These are phyloP conservation scores for Phytophthora constricta DNA, from an alignment of 352 stramenopile genomes.

Conservation along the genomic window DNA sequence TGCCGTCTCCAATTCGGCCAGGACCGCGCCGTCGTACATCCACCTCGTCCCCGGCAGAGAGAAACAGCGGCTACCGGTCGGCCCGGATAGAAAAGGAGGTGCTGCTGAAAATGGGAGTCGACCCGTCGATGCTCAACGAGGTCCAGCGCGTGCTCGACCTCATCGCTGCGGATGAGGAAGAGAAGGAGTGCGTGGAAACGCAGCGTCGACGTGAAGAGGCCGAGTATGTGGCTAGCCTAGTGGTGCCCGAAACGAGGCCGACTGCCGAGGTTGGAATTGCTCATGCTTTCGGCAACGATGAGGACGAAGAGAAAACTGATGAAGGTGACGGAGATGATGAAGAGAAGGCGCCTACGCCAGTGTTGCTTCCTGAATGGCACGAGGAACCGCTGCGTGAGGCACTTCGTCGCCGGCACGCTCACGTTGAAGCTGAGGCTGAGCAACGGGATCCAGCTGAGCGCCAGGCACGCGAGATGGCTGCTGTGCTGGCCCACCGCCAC, in stretches of 20 bases:
- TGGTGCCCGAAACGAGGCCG: slow-evolving; percentile 31
- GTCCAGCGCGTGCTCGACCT: slow-evolving; percentile 72
- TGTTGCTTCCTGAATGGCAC: slow-evolving; percentile 72
- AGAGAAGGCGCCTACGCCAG: slow-evolving; percentile 15
- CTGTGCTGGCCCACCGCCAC: slow-evolving; percentile 51
- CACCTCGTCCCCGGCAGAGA: slow-evolving; percentile 31
- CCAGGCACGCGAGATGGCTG: slow-evolving; percentile 60
- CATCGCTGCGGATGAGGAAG: slow-evolving; percentile 58
- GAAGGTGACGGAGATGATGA: slow-evolving; percentile 25
- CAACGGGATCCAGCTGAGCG: slow-evolving; percentile 49
- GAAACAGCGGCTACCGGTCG: slow-evolving; percentile 49
- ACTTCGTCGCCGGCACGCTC: slow-evolving; percentile 60
- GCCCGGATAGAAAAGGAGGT: slow-evolving; percentile 81
- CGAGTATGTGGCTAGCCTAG: slow-evolving; percentile 43
- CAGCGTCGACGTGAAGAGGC: slow-evolving; percentile 39
- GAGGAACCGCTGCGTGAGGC: slow-evolving; percentile 50
- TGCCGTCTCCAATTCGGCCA: slow-evolving; percentile 11
- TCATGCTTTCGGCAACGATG: slow-evolving; percentile 52
- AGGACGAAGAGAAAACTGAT: slow-evolving; percentile 41
- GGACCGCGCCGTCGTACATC: slow-evolving; percentile 15
- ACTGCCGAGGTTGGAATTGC: slow-evolving; percentile 39
- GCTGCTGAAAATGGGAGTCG: slow-evolving; percentile 74
- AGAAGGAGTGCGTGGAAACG: slow-evolving; percentile 41
- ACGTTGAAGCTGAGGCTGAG: slow-evolving; percentile 28
- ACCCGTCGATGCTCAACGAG: slow-evolving; percentile 73